Evolutionary conservation across 192 early-diverging fungal species (phyloP).

Genomic region (Entomortierella lignicola): DNA sequence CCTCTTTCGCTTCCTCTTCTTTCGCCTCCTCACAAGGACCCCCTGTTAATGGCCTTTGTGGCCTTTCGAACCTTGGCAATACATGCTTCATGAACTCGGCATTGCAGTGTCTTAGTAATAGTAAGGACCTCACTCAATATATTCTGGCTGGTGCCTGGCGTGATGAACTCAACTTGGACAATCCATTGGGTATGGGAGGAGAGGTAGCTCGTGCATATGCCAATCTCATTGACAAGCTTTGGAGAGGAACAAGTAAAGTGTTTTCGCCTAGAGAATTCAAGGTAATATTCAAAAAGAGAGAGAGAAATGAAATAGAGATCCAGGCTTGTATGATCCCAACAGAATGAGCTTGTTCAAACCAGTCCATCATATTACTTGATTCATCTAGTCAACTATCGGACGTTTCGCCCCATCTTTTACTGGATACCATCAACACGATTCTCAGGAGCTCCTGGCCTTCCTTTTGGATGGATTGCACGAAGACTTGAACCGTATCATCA

Average conservation of each 20-base stretch:
- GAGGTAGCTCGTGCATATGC: slow-evolving; percentile 77
- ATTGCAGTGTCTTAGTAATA: slow-evolving; percentile 86
- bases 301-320: neutral
- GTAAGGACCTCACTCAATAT: slow-evolving; percentile 71
- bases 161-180: slow-evolving; percentile 74
- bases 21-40: slow-evolving; percentile 11
- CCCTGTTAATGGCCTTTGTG: slow-evolving; percentile 66
- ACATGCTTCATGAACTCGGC: slow-evolving; percentile 92
- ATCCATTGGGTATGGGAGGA: slow-evolving; percentile 81
- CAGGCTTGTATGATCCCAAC: neutral
- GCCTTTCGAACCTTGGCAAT: slow-evolving; percentile 86
- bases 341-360: no score
- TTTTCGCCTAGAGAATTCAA: slow-evolving; percentile 86
- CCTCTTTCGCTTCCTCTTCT: no score
- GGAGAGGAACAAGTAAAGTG: slow-evolving; percentile 62
- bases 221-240: slow-evolving; percentile 71
- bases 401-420: slow-evolving; percentile 79
- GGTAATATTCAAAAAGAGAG: slow-evolving; percentile 26
- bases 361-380: neutral
- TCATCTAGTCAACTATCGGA: slow-evolving; percentile 63
- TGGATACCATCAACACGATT: slow-evolving; percentile 95
- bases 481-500: slow-evolving; percentile 80
- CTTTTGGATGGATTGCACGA: slow-evolving; percentile 93
- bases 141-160: slow-evolving; percentile 69
- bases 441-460: slow-evolving; percentile 93